Evolutionary conservation across 73 alveolate genomes (phyloP), one percentile per base, ranked within the genome.

Genomic region (Paramecium caudatum): DNA sequence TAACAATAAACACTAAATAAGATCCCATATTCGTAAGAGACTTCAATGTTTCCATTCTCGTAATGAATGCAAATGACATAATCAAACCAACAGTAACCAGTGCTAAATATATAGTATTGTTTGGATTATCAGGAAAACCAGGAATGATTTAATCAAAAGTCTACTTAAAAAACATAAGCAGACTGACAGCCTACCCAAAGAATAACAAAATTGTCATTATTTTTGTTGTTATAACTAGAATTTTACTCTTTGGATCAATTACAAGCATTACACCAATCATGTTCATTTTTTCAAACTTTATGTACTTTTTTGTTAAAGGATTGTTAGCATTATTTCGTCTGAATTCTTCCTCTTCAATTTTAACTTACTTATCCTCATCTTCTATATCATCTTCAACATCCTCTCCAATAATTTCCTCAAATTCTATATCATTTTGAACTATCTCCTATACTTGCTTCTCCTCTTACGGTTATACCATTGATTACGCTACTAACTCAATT

Each of bases 201-300:
- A 74, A 45, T 43, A 74, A 39, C 3, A 74, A 12, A 5, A 74
- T 27, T 0, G 88, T 74, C 62, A 74, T 74, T 23, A 74, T 43
- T 74, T 74, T 21, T 12, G 47, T 34, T 19, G 43, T 27, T 0
- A 74, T 74, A 15, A 74, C 47, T 12, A 74, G 16, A 3, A 37
- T 13, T 39, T 34, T 74, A 45, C 88, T 41, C n/a, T 30, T 43
- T 37, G 88, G 88, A 39, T 39, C 47, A 21, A 74, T 41, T 2
- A 74, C 88, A 8, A 8, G 23, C 62, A 74, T 36, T 1, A 74
- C 88, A 16, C 88, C 68, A 45, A 74, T 74, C 88, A 74, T 74
- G 32, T 74, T 74, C 88, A 74, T 74, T 74, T 45, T 74, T 19
- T 74, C 62, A 7, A 74, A 74, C 32, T 39, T 74, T 8, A 74